Conservation (phyloP, 345 rosid species). For the Linum trigynum region DNA sequence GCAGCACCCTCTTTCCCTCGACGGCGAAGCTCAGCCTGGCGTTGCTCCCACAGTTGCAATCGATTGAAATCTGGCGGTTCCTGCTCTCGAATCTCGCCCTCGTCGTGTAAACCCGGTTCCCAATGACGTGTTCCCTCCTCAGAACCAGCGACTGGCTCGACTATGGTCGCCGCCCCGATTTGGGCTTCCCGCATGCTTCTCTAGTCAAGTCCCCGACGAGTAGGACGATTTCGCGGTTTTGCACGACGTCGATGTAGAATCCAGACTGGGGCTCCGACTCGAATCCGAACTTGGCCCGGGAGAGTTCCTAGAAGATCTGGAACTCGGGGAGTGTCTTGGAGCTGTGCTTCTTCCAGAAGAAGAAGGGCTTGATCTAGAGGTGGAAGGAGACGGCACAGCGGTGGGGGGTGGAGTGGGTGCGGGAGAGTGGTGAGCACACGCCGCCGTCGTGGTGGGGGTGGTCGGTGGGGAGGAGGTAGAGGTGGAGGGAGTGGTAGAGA, state of each 20-base stretch:
- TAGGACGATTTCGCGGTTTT: conserved; percentile 54
- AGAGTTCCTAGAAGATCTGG: conserved; percentile 69
- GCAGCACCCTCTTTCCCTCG: conserved; percentile 49
- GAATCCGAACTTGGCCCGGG: conserved; percentile 68
- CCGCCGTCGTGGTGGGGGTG: conserved; percentile 16
- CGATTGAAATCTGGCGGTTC: conserved; percentile 54
- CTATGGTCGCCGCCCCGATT: conserved; percentile 17
- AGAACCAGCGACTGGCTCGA: conserved; percentile 40
- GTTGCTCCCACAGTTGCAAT: conserved; percentile 48
- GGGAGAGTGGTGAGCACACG: conserved; percentile 31
- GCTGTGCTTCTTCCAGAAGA: conserved; percentile 79
- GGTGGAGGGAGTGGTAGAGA: conserved; percentile 70
- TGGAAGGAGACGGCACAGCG: conserved; percentile 49
- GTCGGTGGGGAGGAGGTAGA: conserved; percentile 52
- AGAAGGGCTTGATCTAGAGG: conserved; percentile 53
- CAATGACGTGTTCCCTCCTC: conserved; percentile 71
- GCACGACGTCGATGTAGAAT: conserved; percentile 68
- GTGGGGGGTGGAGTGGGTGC: conserved; percentile 37
- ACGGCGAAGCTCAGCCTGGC: conserved; percentile 53
- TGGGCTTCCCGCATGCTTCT: conserved; percentile 52
- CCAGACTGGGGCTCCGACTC: conserved; percentile 78
- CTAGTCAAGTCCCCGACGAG: conserved; percentile 69
- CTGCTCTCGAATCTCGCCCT: conserved; percentile 69
- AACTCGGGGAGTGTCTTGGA: conserved; percentile 42
- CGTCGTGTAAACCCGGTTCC: conserved; percentile 52